Conservation (phyloP, 441 rosid genomes). For the Pelargonium australe region DNA sequence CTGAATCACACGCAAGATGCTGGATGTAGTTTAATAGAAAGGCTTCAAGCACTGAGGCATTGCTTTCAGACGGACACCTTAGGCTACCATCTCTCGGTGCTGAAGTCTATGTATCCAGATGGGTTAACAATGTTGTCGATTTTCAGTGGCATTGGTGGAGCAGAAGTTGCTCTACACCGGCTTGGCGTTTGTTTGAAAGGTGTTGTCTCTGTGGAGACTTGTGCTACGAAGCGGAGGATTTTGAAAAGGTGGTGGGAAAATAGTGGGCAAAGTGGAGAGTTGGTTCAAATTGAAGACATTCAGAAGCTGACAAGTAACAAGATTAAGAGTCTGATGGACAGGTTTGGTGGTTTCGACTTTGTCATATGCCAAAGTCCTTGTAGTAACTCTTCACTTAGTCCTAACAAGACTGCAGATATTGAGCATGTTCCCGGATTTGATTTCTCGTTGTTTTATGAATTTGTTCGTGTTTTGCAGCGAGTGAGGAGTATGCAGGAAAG, state of each 20-base stretch:
- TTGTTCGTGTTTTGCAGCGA: conserved; percentile 62
- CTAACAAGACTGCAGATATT: conserved; percentile 16
- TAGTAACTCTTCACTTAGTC: conserved; percentile 24
- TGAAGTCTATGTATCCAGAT: conserved; percentile 55
- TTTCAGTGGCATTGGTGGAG: conserved; percentile 78
- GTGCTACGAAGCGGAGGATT: conserved; percentile 48
- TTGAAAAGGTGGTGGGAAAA: conserved; percentile 67
- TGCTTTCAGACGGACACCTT: conserved; percentile 80
- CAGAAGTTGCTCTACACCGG: conserved; percentile 56
- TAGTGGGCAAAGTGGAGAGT: conserved; percentile 62
- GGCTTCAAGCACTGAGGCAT: conserved; percentile 47
- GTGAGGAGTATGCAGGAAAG: conserved; percentile 46
- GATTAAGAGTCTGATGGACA: conserved; percentile 40
- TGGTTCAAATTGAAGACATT: conserved; percentile 65
- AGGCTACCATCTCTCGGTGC: conserved; percentile 74
- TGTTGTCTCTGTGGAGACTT: conserved; percentile 63
- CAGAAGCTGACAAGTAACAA: conserved; percentile 49
- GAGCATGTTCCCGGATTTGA: conserved; percentile 39
- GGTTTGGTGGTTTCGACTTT: conserved; percentile 65
- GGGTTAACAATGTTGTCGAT: conserved; percentile 72
- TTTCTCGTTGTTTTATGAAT: conserved; percentile 57
- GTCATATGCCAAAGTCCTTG: conserved; percentile 67
- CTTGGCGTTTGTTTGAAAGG: conserved; percentile 73
- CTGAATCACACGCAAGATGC: conserved; percentile 46
- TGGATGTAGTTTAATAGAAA: conserved; percentile 39